Percentiles rank a stretch among this genome's conserved stretches.
phyloP scores from a whole-genome alignment of 768 basidiomycete species.

The Tephrocybe rancida region DNA sequence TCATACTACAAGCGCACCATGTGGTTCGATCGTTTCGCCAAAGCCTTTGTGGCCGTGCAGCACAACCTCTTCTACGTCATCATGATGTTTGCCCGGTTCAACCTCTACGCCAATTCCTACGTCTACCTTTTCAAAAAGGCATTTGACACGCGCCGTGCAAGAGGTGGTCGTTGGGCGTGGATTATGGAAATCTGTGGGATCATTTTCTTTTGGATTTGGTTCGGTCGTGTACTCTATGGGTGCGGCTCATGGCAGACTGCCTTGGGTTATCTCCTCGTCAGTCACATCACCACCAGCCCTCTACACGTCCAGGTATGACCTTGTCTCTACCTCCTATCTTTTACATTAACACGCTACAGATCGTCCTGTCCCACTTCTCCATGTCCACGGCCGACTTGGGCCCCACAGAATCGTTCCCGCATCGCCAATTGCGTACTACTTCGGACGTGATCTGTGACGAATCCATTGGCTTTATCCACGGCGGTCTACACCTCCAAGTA shows the following conservation, averaged over 20 bases:
- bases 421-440: conserved; percentile 96
- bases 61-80: conserved; percentile 93
- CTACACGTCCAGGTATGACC: conserved; percentile 86
- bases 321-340: background rate
- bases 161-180: conserved; percentile 79
- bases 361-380: conserved; percentile 96
- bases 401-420: conserved; percentile 87
- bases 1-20: conserved; percentile 93
- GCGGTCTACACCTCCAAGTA: conserved; percentile 96
- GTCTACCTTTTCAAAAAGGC: conserved; percentile 67
- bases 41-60: conserved; percentile 71
- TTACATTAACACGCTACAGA: conserved; percentile 41
- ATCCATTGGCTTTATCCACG: conserved; percentile 87
- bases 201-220: conserved; percentile 91
- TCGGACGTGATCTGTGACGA: conserved; percentile 91
- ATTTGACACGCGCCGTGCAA: conserved; percentile 61
- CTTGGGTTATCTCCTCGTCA: conserved; percentile 78
- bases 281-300: conserved; percentile 85
- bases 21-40: conserved; percentile 71
- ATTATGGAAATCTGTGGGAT: conserved; percentile 76
- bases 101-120: conserved; percentile 91
- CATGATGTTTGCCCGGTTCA: conserved; percentile 90
- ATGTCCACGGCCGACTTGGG: conserved; percentile 94
- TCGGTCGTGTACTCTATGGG: conserved; percentile 64
- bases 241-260: conserved; percentile 74